Conservation (phyloP, 768 basidiomycete species). For the Cyathus striatus region DNA sequence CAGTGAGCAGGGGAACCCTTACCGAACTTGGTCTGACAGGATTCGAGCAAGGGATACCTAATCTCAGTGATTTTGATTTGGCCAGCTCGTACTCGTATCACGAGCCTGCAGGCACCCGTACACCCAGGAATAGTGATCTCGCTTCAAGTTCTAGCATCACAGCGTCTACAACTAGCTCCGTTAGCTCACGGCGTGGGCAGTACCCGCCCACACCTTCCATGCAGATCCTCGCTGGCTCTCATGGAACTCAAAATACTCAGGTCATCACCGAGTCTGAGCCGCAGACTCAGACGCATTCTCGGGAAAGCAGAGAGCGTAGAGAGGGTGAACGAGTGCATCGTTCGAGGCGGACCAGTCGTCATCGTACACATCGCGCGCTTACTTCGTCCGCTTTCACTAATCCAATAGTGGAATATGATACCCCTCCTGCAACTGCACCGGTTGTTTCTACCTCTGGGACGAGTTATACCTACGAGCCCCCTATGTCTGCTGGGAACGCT, state of each 20-base stretch:
- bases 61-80: too few relatives aligned
- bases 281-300: too few relatives aligned
- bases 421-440: neutral
- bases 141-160: too few relatives aligned
- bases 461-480: constrained; percentile 3
- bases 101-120: too few relatives aligned
- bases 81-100: too few relatives aligned
- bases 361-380: neutral
- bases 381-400: neutral
- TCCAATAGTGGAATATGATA: too few relatives aligned
- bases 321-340: neutral
- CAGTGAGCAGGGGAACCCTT: too few relatives aligned
- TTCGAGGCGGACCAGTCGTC: neutral
- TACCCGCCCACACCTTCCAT: neutral
- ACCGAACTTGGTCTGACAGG: too few relatives aligned
- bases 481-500: constrained; percentile 13
- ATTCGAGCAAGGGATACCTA: too few relatives aligned
- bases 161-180: too few relatives aligned
- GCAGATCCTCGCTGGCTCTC: neutral
- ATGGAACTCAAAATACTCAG: neutral
- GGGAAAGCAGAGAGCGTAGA: neutral
- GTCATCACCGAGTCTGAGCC: neutral
- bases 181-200: too few relatives aligned
- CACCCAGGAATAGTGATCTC: too few relatives aligned
- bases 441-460: neutral